These are phyloP conservation scores for Phytophthora nicotianae DNA, from an alignment of 352 stramenopile genomes.

Conservation along the genomic window DNA sequence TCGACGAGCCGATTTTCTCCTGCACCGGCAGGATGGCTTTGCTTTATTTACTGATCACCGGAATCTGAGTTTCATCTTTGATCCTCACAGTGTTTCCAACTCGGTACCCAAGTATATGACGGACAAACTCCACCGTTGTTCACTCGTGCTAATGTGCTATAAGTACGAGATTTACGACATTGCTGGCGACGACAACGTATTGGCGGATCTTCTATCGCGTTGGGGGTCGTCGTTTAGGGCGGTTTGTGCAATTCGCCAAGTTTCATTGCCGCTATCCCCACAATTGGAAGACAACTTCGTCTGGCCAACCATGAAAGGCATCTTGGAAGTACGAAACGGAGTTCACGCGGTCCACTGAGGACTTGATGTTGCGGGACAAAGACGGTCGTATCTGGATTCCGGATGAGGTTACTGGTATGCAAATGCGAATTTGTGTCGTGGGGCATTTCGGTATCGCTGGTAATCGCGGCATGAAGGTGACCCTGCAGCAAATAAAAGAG, in stretches of 20 bases:
- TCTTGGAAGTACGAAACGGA: background rate
- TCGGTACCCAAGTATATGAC: background rate
- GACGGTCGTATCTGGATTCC: constrained; percentile 10
- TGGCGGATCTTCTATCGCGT: constrained; percentile 10
- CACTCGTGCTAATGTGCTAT: constrained; percentile 6
- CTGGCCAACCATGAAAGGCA: constrained; percentile 1
- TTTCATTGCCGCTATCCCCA: background rate
- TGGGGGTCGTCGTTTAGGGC: constrained; percentile 9
- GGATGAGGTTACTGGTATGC: constrained; percentile 14
- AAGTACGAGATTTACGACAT: constrained; percentile 26
- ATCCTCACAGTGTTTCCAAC: background rate
- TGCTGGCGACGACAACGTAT: constrained; percentile 4
- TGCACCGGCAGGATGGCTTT: too few species aligned
- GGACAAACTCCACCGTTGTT: background rate
- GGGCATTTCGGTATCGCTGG: constrained; percentile 30
- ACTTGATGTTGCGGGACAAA: background rate
- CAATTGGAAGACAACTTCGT: constrained; percentile 5
- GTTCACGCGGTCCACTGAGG: background rate
- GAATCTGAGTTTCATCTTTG: too few species aligned
- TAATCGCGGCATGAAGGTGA: constrained; percentile 11
- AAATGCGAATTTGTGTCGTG: constrained; percentile 33
- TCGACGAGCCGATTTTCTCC: too few species aligned
- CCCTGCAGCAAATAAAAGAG: background rate
- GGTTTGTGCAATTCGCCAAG: background rate
- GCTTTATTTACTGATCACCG: too few species aligned